Evolutionary conservation across 2,329 filamentous ascomycete species (phyloP), one percentile per base, ranked within the genome.

Genomic region (Fusarium fujikuroi): DNA sequence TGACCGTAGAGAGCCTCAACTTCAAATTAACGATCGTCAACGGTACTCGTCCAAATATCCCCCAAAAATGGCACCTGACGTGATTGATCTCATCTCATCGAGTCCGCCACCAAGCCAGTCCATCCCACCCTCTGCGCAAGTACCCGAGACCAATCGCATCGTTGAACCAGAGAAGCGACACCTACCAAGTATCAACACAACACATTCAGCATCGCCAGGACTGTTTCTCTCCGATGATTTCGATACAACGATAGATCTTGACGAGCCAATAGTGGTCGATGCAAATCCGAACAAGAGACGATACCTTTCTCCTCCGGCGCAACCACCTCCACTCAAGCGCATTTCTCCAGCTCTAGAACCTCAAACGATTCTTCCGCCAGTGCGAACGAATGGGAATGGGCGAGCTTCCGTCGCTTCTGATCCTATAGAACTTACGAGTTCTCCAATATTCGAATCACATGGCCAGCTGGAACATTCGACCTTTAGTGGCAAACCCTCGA

Each of bases 71-170:
- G 74, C 77, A 12, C 70, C 74, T 5, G 74, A 81, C 18, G 73
- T 83, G 36, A 83, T 83, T 60, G 80, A 83, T 66, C 80, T 83
- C 32, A 72, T 82, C 25, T 83, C 82, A 21, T 83, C 82, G 14
- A 83, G 82, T 32, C 81, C 81, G 3, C 61, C 73, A 10, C 63
- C 72, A 28, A 60, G 43, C 9, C 19, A 59, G 19, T 50, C n/a
- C 2, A 37, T 66, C 10, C 72, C 63, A 14, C 37, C 57, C 2
- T 58, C 68, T 39, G 25, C 47, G 16, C 63, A 65, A 58, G 12
- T 60, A 7, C 68, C 30, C 5, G n/a, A 53, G 21, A 5, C 19
- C 18, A 42, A 50, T 36, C n/a, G 9, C 30, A 42, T 52, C 23
- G 44, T 16, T 18, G 58, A 54, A 28, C 28, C 50, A 14, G 28